Evolutionary conservation across 2,329 filamentous ascomycete genomes (phyloP).

Genomic region (Emmonsia crescens): DNA sequence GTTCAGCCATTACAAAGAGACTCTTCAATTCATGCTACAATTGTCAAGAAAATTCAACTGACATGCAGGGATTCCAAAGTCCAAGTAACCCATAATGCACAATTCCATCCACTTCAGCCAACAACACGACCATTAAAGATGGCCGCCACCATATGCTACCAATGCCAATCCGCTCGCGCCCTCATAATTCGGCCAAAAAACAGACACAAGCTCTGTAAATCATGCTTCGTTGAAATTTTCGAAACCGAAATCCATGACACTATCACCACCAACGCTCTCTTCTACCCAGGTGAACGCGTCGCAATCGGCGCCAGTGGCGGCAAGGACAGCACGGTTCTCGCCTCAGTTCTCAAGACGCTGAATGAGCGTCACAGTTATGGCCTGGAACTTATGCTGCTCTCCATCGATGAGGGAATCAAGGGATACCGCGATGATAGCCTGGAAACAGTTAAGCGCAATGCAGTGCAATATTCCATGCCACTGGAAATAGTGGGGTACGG

Average conservation of each 20-base stretch:
- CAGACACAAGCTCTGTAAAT: constrained; percentile 80
- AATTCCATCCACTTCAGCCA: no score
- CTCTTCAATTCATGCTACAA: no score
- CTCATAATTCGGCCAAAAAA: constrained; percentile 93
- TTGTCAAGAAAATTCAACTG: no score
- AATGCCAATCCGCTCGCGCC: constrained; percentile 66
- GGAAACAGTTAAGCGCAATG: constrained; percentile 93
- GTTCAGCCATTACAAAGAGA: no score
- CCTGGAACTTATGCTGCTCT: constrained; percentile 73
- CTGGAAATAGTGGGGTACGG: constrained; percentile 87
- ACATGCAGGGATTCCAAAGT: no score
- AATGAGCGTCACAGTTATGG: constrained; percentile 85
- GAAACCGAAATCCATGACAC: constrained; percentile 92
- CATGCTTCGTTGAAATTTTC: constrained; percentile 78
- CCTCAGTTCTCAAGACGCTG: constrained; percentile 85
- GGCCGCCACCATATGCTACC: constrained; percentile 65
- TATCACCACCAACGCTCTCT: constrained; percentile 70
- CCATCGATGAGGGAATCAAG: constrained; percentile 94
- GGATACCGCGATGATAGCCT: constrained; percentile 93
- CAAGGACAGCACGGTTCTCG: constrained; percentile 94
- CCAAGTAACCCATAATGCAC: no score
- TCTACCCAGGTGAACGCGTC: constrained; percentile 70
- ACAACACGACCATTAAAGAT: constrained; percentile 37
- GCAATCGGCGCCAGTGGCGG: constrained; percentile 95
- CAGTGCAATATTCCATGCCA: constrained; percentile 79